phyloP scores from a whole-genome alignment of 306 rosid species.

The Rosa persica region DNA sequence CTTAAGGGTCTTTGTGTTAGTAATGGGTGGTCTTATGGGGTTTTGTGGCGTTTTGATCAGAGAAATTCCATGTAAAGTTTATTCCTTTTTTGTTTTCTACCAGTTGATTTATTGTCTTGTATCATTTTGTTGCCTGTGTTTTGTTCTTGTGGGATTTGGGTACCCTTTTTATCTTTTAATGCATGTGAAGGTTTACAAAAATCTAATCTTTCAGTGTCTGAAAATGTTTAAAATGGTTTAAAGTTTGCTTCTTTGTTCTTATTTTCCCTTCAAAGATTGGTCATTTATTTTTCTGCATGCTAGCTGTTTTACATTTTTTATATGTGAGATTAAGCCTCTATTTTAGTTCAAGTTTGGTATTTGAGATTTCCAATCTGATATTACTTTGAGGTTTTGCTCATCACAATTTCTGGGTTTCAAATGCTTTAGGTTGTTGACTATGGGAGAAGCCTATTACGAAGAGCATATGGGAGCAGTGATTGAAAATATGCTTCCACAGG shows the following conservation, averaged over 20 bases:
- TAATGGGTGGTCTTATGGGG: constrained; percentile 73
- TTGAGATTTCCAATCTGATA: constrained; percentile 19
- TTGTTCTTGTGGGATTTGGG: constrained; percentile 7
- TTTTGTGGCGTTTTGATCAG: constrained; percentile 73
- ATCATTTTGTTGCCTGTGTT: background rate
- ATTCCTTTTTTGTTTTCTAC: constrained; percentile 9
- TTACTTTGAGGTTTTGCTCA: constrained; percentile 16
- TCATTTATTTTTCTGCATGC: constrained; percentile 6
- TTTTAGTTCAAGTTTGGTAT: constrained; percentile 3
- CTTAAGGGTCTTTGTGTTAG: constrained; percentile 58
- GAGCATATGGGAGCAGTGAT: constrained; percentile 49
- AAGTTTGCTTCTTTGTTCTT: background rate
- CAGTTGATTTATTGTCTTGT: background rate
- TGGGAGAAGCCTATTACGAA: constrained; percentile 67
- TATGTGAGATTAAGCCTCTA: constrained; percentile 12
- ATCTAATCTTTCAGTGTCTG: constrained; percentile 3
- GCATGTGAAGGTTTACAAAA: constrained; percentile 2
- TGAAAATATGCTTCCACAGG: constrained; percentile 47
- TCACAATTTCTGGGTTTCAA: constrained; percentile 24
- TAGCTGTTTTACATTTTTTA: background rate
- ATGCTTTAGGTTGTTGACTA: constrained; percentile 66
- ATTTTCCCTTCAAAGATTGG: background rate
- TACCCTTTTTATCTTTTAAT: background rate
- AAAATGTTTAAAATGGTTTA: background rate
- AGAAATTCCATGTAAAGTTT: constrained; percentile 61